phyloP scores from a whole-genome alignment of 192 early-diverging fungal genomes.

The Bifiguratus adelaidae region DNA sequence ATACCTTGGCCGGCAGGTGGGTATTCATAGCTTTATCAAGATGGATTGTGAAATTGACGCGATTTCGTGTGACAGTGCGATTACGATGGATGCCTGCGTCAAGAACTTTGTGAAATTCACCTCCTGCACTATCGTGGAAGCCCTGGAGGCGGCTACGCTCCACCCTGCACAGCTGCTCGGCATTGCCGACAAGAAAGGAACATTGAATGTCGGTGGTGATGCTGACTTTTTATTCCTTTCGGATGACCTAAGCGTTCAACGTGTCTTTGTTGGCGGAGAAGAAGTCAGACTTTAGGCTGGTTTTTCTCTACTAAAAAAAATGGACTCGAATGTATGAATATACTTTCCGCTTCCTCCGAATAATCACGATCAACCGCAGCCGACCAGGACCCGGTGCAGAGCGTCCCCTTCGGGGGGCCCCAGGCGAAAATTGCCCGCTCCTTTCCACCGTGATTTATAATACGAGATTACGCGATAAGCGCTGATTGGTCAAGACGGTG shows the following conservation, averaged over 20 bases:
- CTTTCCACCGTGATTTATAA: no score
- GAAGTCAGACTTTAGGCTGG: constrained; percentile 42
- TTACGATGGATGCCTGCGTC: constrained; percentile 60
- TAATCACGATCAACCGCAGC: no score
- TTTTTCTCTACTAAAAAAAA: no score
- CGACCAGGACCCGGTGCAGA: no score
- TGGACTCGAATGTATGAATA: no score
- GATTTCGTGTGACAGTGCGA: constrained; percentile 29
- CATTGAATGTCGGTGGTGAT: constrained; percentile 58
- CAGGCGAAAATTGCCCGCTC: no score
- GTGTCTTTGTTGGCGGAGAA: constrained; percentile 56
- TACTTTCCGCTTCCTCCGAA: no score
- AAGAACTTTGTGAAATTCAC: constrained; percentile 71
- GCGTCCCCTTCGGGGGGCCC: no score
- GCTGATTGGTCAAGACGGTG: no score
- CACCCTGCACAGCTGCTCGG: constrained; percentile 66
- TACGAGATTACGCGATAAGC: no score
- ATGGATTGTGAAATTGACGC: no score
- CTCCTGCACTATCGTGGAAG: constrained; percentile 61
- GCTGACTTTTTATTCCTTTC: constrained; percentile 67
- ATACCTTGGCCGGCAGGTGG: constrained; percentile 56
- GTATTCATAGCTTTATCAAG: not conserved
- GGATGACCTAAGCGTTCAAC: constrained; percentile 47
- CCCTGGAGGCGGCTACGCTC: constrained; percentile 67
- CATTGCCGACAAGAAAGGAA: constrained; percentile 59